phyloP scores from a whole-genome alignment of 2,329 filamentous ascomycete genomes.

The Sporothrix protearum region DNA sequence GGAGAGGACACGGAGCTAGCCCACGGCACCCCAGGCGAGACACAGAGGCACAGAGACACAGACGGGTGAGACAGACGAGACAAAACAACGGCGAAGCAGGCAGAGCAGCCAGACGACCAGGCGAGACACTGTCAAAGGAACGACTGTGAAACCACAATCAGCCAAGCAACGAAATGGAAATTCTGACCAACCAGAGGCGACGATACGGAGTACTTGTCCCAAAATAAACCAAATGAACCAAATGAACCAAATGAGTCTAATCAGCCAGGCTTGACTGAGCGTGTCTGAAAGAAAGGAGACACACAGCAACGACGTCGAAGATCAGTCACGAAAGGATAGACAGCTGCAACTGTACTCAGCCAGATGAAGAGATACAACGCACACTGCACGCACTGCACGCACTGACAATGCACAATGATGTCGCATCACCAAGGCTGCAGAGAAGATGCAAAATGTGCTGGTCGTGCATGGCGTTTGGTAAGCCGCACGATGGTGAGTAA shows the following conservation, averaged over 20 bases:
- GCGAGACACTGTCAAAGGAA: not conserved
- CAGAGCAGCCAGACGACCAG: not conserved
- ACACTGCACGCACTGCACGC: too few relatives aligned
- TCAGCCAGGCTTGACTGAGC: not conserved
- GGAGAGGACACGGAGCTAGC: not conserved
- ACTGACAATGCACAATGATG: not conserved
- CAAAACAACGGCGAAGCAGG: not conserved
- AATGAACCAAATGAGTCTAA: not conserved
- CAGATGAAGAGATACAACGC: too few relatives aligned
- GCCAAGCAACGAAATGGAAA: not conserved
- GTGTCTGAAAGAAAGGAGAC: not conserved
- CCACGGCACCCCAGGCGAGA: not conserved
- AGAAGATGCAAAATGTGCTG: not conserved
- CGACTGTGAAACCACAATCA: not conserved
- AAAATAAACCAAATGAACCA: not conserved
- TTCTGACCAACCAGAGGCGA: conserved; percentile 4
- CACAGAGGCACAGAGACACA: not conserved
- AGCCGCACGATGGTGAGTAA: not conserved
- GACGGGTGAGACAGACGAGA: too few relatives aligned
- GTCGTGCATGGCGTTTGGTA: not conserved
- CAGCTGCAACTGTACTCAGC: not conserved
- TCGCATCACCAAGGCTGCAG: not conserved
- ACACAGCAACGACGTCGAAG: not conserved
- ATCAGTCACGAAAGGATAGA: conserved; percentile 1
- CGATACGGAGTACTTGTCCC: not conserved